A percentile compares a stretch with the other conserved stretches of the same genome.
Conservation (phyloP, 2,329 filamentous ascomycete species). For the Fusarium gaditjirri region DNA sequence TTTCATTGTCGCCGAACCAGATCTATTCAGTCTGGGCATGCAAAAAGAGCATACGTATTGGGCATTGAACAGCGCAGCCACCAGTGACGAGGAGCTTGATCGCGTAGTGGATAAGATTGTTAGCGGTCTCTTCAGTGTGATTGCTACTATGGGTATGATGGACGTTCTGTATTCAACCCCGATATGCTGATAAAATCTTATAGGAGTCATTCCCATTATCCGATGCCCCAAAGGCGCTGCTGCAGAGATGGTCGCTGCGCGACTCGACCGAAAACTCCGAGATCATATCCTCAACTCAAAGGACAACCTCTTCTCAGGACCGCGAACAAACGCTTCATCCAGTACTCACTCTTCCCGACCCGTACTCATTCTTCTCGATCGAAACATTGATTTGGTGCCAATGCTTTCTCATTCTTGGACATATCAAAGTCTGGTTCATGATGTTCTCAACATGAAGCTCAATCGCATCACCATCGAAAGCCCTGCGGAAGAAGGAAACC, state of each 20-base stretch:
- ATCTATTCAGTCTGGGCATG: slow-evolving; percentile 94
- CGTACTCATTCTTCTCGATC: slow-evolving; percentile 91
- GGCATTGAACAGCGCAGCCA: slow-evolving; percentile 93
- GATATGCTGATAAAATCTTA: slow-evolving; percentile 10
- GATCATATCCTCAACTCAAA: slow-evolving; percentile 98
- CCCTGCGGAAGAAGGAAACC: slow-evolving; percentile 79
- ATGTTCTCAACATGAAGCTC: slow-evolving; percentile 68
- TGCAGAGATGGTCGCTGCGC: slow-evolving; percentile 92
- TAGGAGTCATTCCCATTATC: slow-evolving; percentile 93
- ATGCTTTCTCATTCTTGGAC: slow-evolving; percentile 96
- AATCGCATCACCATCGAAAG: slow-evolving; percentile 95
- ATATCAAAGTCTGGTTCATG: slow-evolving; percentile 84
- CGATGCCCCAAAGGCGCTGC: slow-evolving; percentile 92
- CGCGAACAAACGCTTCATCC: slow-evolving; percentile 64
- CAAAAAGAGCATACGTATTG: slow-evolving; percentile 92
- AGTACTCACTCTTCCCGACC: slow-evolving; percentile 80
- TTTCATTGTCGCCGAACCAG: slow-evolving; percentile 94
- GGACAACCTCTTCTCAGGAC: slow-evolving; percentile 89
- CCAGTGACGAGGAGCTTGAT: slow-evolving; percentile 90
- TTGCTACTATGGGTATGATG: slow-evolving; percentile 90
- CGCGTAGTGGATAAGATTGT: slow-evolving; percentile 90
- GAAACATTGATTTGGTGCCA: slow-evolving; percentile 93
- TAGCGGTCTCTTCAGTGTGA: slow-evolving; percentile 95
- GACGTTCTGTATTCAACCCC: neutral
- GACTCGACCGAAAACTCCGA: slow-evolving; percentile 92